A percentile compares a stretch with the other conserved stretches of the same genome.
phyloP scores from a whole-genome alignment of 352 stramenopile genomes.

The Thalassiosira livingstoniorum region DNA sequence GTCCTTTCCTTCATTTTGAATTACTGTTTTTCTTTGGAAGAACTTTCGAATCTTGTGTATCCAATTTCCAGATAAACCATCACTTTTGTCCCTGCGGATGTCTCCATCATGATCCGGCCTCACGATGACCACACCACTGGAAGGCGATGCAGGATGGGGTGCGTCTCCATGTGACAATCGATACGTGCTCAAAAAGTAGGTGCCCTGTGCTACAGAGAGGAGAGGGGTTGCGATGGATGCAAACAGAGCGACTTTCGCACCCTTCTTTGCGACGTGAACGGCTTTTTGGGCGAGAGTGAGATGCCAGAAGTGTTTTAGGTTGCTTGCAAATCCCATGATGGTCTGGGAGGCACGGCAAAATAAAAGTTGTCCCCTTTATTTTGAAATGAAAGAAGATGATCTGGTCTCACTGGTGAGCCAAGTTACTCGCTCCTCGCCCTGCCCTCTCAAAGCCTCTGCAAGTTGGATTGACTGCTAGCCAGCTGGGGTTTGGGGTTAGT shows the following conservation, averaged over 20 bases:
- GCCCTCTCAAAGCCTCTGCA: too few relatives aligned
- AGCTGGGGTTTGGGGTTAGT: too few relatives aligned
- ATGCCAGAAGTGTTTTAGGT: too few relatives aligned
- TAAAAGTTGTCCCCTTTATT: too few relatives aligned
- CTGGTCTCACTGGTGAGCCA: too few relatives aligned
- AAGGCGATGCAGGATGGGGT: conserved; percentile 13
- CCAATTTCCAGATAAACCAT: neutral
- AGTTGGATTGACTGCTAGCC: too few relatives aligned
- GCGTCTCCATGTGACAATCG: conserved; percentile 12
- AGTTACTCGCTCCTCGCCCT: too few relatives aligned
- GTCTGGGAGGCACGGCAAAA: too few relatives aligned
- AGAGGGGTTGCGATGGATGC: neutral
- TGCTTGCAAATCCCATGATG: too few relatives aligned
- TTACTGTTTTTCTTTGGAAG: neutral
- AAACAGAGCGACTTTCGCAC: neutral
- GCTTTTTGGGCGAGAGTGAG: neutral
- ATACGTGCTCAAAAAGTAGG: conserved; percentile 14
- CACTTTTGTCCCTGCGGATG: neutral
- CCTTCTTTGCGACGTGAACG: neutral
- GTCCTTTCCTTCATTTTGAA: neutral
- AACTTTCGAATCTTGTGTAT: neutral
- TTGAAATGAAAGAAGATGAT: too few relatives aligned
- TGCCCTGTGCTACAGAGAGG: conserved; percentile 6
- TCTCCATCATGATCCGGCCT: neutral
- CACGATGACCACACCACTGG: neutral